These are phyloP conservation scores for Mediolabrus comicus DNA, from an alignment of 108 stramenopile species.

Conservation along the genomic window DNA sequence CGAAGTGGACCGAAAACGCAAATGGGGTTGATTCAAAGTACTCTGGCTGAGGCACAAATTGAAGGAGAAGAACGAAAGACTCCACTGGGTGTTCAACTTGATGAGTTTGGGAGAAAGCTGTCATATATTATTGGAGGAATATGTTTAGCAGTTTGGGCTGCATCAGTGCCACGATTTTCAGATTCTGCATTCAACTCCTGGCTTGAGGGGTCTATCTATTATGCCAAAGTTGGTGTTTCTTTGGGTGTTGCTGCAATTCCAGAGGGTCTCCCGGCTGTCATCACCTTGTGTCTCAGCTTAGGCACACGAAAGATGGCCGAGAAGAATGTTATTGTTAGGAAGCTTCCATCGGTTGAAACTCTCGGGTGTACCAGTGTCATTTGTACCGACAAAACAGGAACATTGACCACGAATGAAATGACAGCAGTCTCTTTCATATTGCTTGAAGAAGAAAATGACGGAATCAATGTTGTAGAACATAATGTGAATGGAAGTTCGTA, in stretches of 20 bases:
- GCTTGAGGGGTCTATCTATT: slow-evolving; percentile 83
- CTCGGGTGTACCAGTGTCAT: slow-evolving; percentile 92
- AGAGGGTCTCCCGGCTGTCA: slow-evolving; percentile 95
- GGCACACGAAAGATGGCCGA: slow-evolving; percentile 92
- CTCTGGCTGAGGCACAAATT: slow-evolving; percentile 54
- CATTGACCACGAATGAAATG: slow-evolving; percentile 97
- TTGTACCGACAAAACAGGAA: slow-evolving; percentile 92
- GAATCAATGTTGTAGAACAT: slow-evolving; percentile 53
- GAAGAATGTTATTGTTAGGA: slow-evolving; percentile 80
- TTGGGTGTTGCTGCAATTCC: slow-evolving; percentile 98
- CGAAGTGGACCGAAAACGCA: slow-evolving; percentile 89
- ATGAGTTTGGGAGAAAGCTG: slow-evolving; percentile 91
- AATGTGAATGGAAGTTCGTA: slow-evolving; percentile 64
- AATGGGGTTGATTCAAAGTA: slow-evolving; percentile 90
- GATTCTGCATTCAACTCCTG: slow-evolving; percentile 64
- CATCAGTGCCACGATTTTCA: slow-evolving; percentile 81
- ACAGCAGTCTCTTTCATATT: slow-evolving; percentile 71
- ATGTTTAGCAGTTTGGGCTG: slow-evolving; percentile 85
- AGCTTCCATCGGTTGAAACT: slow-evolving; percentile 95
- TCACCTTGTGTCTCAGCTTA: slow-evolving; percentile 95
- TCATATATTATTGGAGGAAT: slow-evolving; percentile 89
- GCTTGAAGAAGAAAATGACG: slow-evolving; percentile 36
- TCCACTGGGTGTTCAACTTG: slow-evolving; percentile 88
- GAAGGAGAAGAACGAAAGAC: slow-evolving; percentile 80
- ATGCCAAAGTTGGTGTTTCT: slow-evolving; percentile 97